These are phyloP conservation scores for Tricholoma hemisulphureum DNA, from an alignment of 768 basidiomycete species.

Conservation along the genomic window DNA sequence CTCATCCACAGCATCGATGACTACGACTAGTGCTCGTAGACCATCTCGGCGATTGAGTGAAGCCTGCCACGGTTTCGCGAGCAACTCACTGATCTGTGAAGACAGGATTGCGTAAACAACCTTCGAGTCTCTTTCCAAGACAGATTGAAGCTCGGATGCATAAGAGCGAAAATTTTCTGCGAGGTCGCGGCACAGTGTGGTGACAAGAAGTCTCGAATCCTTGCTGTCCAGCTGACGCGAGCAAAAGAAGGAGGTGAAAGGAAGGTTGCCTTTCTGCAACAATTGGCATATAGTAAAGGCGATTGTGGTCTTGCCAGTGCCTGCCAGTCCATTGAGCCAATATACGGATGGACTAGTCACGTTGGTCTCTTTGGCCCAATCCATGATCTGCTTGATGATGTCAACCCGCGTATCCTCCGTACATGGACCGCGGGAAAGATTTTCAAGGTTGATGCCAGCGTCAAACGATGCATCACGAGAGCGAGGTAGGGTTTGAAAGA, in stretches of 20 bases:
- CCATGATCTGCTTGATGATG: background rate
- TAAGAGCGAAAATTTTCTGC: background rate
- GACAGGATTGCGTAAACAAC: background rate
- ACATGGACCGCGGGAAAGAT: background rate
- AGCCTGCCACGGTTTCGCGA: background rate
- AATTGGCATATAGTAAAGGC: background rate
- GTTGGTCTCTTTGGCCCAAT: background rate
- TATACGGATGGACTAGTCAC: background rate
- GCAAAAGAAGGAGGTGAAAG: background rate
- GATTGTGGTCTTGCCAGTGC: background rate
- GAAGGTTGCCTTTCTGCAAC: background rate
- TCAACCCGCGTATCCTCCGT: background rate
- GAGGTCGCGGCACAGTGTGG: background rate
- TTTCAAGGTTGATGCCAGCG: background rate
- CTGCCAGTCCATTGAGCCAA: background rate
- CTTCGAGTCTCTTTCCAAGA: background rate
- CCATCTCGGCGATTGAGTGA: background rate
- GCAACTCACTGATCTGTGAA: background rate
- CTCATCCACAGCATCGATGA: conserved; percentile 7
- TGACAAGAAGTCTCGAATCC: background rate
- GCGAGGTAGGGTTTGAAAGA: background rate
- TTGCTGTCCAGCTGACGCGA: background rate
- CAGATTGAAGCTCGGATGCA: background rate
- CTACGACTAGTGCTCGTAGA: background rate
- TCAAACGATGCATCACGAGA: background rate